Evolutionary conservation across 139 green algal species (phyloP).

Genomic region (Picochlorum sp.): DNA sequence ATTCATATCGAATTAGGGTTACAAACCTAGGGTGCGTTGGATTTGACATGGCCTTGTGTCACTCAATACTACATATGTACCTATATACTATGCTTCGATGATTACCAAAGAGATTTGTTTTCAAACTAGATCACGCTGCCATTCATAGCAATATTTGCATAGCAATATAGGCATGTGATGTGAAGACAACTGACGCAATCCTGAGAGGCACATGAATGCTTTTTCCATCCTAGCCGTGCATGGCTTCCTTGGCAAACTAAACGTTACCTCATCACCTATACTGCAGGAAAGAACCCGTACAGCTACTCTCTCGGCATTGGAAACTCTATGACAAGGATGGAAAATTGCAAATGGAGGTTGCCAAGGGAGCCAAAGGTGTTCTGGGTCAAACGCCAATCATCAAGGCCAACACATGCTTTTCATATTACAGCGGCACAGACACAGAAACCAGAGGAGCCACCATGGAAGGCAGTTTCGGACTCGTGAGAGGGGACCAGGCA

Average conservation of each 20-base stretch:
- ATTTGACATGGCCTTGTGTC: not conserved
- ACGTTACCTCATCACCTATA: not conserved
- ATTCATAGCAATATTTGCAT: not conserved
- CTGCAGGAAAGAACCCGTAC: conserved; percentile 22
- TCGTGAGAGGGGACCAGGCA: conserved; percentile 11
- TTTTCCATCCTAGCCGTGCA: not conserved
- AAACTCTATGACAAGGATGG: conserved; percentile 15
- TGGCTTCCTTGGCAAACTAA: not conserved
- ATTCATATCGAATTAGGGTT: conserved; percentile 27
- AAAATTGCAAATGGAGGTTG: conserved; percentile 14
- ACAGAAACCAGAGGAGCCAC: not conserved
- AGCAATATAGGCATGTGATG: not conserved
- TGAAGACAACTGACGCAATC: conserved; percentile 6
- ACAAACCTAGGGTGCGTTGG: conserved; percentile 27
- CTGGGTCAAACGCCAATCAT: conserved; percentile 34
- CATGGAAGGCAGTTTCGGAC: conserved; percentile 34
- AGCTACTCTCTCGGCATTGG: conserved; percentile 34
- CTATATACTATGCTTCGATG: not conserved
- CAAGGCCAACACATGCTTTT: conserved; percentile 31
- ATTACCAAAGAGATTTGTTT: conserved; percentile 8
- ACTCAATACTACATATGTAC: not conserved
- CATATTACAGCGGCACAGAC: conserved; percentile 32
- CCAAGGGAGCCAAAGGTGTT: conserved; percentile 19
- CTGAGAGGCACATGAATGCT: conserved; percentile 6
- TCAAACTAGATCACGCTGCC: not conserved